Percentiles rank a stretch among this genome's conserved stretches.
Conservation (phyloP, 148 eudicot species). For the Chenopodium berlandieri region DNA sequence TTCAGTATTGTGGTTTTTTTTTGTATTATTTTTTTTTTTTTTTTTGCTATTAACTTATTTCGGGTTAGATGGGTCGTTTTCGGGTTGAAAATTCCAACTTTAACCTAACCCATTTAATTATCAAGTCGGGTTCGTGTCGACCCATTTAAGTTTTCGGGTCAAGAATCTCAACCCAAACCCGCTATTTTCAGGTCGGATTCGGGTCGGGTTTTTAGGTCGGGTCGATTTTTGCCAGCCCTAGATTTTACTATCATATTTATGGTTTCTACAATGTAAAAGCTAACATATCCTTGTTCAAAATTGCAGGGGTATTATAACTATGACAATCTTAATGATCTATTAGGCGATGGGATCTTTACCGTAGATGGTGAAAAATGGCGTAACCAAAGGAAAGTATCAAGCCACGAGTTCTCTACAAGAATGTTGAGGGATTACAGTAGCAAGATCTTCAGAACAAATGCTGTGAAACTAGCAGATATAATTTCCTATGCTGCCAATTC, state of each 20-base stretch:
- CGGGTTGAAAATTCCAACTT: no score
- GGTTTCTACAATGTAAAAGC: neutral
- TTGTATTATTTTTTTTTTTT: no score
- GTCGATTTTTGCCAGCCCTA: no score
- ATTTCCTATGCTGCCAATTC: conserved; percentile 49
- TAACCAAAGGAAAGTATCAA: conserved; percentile 65
- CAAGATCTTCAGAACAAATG: conserved; percentile 47
- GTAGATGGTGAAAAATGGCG: conserved; percentile 83
- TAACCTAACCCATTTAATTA: no score
- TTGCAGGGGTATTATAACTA: conserved; percentile 54
- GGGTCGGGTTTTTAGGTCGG: no score
- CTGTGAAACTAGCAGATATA: conserved; percentile 49
- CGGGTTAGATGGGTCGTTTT: no score
- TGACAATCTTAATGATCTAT: conserved; percentile 41
- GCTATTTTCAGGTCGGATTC: no score
- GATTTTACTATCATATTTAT: neutral
- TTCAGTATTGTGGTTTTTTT: no score
- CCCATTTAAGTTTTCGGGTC: no score
- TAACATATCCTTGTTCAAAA: neutral
- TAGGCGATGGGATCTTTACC: conserved; percentile 75
- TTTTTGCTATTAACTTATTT: no score
- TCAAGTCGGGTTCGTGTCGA: no score
- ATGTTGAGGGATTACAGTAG: conserved; percentile 65
- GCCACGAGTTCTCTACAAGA: conserved; percentile 67
- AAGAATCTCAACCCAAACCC: no score